A percentile compares a stretch with the other conserved stretches of the same genome.
These are phyloP conservation scores for Isatis lusitanica DNA, from an alignment of 441 rosid genomes.

Conservation along the genomic window DNA sequence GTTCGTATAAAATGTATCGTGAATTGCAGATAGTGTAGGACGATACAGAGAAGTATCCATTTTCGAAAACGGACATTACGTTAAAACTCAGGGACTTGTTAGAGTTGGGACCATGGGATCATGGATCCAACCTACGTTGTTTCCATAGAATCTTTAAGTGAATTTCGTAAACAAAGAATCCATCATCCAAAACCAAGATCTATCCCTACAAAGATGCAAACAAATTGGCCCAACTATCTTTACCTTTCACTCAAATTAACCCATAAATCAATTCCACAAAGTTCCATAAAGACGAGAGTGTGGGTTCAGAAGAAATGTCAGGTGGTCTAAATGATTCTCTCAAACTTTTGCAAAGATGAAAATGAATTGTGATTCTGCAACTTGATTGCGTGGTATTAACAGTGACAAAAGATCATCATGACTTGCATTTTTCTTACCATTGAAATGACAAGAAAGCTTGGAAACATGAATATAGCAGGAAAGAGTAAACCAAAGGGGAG, in stretches of 20 bases:
- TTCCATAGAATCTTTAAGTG: background rate
- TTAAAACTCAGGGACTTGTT: too few relatives aligned
- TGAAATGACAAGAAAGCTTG: conserved; percentile 7
- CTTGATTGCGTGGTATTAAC: conserved; percentile 6
- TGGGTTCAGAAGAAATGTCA: background rate
- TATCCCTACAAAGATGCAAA: background rate
- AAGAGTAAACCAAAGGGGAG: background rate
- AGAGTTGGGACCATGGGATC: too few relatives aligned
- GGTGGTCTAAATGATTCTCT: background rate
- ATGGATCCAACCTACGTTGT: background rate
- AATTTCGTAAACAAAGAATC: background rate
- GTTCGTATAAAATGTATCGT: background rate
- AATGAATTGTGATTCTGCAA: background rate
- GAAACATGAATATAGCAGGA: conserved; percentile 17
- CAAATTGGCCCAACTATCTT: background rate
- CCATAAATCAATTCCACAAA: background rate
- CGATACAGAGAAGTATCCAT: too few relatives aligned
- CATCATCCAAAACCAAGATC: background rate
- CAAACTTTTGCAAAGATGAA: background rate
- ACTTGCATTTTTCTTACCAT: background rate
- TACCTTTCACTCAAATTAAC: background rate
- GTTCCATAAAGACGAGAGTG: background rate
- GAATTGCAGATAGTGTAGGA: too few relatives aligned
- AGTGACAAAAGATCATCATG: conserved; percentile 4
- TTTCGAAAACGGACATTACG: too few relatives aligned